Base-by-base conservation (phyloP, 2,329 filamentous ascomycete genomes). In the Akanthomyces lecanii region DNA sequence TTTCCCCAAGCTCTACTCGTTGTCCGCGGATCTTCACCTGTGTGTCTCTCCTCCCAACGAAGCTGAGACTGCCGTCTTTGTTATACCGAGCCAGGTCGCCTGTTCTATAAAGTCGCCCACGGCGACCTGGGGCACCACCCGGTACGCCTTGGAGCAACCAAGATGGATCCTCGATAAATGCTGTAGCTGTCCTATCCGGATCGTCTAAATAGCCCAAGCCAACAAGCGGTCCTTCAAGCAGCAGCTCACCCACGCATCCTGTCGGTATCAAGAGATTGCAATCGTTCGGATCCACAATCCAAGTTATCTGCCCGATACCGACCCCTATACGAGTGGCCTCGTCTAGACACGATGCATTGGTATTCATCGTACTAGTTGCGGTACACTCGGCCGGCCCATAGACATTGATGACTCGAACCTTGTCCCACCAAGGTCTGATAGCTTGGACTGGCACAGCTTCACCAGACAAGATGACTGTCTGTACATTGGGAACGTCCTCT, bases 161-260 rank as follows among this genome's bases (percentile, higher is more conserved):
- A 21, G 21, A 40, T 58, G 75, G 72, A 23, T 73, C 69, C 44
- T 82, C 74, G 57, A 84, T 57, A 45, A 69, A 76, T 68, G 33
- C 68, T 56, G 53, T 69, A 61, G 16, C 69, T 2, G 69, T 72
- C 61, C 64, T 67, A 28, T 56, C 62, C 0, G 59, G 38, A 23
- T 69, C 66, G 4, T 62, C 54, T 14, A 71, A 63, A 40, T 68
- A 75, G 18, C 68, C 68, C 0, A 61, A 51, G 3, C 66, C 67
- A 6, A 73, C 63, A 0, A 69, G 57, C 2, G 69, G 68, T 0
- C 70, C 70, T 55, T 72, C 69, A 8, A 73, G 63, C 6, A 71
- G 45, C 1, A 72, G 63, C 55, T 73, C 71, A 6, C 71, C 71
- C 1, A 69, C 48, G 14, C 53, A 55, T 2, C 69, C 67, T 23